These are phyloP conservation scores for Cytidiella melzeri DNA, from an alignment of 768 basidiomycete species.

Conservation along the genomic window DNA sequence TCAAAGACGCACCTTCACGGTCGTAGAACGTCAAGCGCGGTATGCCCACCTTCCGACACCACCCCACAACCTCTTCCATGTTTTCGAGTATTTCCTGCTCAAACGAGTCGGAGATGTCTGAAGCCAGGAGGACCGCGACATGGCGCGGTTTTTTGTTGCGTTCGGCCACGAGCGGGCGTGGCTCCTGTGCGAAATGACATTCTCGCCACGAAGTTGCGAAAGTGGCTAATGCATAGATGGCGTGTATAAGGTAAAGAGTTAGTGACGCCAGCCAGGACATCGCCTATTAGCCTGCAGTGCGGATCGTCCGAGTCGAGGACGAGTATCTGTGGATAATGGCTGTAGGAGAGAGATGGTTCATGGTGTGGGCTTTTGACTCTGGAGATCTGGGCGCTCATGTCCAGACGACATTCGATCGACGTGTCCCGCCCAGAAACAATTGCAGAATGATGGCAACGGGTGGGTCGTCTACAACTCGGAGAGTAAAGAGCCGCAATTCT, in stretches of 20 bases:
- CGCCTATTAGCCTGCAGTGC: neutral
- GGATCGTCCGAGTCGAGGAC: neutral
- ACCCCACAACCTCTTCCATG: conserved; percentile 45
- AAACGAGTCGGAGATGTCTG: conserved; percentile 33
- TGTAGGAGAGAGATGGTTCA: neutral
- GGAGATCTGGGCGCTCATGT: neutral
- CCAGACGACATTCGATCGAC: neutral
- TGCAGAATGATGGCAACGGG: no score
- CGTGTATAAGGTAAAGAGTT: conserved; percentile 52
- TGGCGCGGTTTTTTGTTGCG: conserved; percentile 60
- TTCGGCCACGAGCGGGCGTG: conserved; percentile 42
- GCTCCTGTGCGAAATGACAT: conserved; percentile 30
- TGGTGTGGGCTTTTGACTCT: neutral
- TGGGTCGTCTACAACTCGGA: no score
- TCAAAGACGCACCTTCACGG: conserved; percentile 45
- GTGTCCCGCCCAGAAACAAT: no score
- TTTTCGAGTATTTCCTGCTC: conserved; percentile 45
- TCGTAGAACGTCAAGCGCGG: conserved; percentile 67
- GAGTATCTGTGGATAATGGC: neutral
- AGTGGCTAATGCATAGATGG: conserved; percentile 42
- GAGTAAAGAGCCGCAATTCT: no score
- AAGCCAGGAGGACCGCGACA: conserved; percentile 57
- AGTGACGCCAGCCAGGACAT: conserved; percentile 45
- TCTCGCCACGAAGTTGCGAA: conserved; percentile 36
- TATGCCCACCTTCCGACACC: conserved; percentile 62